phyloP scores from a whole-genome alignment of 2,329 filamentous ascomycete species.

The Aspergillus oerlinghausenensis region DNA sequence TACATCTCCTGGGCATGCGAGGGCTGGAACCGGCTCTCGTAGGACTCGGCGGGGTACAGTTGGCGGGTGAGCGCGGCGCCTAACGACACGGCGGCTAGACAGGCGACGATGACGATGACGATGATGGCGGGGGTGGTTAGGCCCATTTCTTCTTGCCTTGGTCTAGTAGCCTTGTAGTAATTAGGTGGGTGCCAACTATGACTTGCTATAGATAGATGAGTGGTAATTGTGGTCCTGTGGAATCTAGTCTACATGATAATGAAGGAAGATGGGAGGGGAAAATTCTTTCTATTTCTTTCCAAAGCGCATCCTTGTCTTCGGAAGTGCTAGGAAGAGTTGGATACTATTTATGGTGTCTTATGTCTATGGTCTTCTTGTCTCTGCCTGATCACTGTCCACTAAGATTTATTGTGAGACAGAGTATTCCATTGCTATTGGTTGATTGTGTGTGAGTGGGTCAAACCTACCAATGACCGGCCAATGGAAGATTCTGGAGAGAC shows the following conservation, averaged over 20 bases:
- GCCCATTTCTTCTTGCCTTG: slow-evolving; percentile 4
- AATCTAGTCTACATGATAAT: background rate
- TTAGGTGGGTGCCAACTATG: no score
- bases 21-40: slow-evolving; percentile 13
- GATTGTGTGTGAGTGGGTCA: no score
- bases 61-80: slow-evolving; percentile 28
- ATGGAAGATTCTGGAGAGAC: background rate
- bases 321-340: background rate
- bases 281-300: background rate
- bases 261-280: background rate
- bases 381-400: no score
- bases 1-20: slow-evolving; percentile 27
- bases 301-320: background rate
- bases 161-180: no score
- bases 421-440: background rate
- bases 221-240: no score
- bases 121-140: slow-evolving; percentile 23
- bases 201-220: no score
- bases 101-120: slow-evolving; percentile 30
- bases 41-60: slow-evolving; percentile 17
- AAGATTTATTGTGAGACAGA: no score
- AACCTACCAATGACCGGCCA: no score
- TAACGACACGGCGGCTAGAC: slow-evolving; percentile 24
- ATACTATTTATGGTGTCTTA: background rate
- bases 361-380: no score